Evolutionary conservation across 2,329 filamentous ascomycete genomes (phyloP).

Genomic region (Fusarium decemcellulare): DNA sequence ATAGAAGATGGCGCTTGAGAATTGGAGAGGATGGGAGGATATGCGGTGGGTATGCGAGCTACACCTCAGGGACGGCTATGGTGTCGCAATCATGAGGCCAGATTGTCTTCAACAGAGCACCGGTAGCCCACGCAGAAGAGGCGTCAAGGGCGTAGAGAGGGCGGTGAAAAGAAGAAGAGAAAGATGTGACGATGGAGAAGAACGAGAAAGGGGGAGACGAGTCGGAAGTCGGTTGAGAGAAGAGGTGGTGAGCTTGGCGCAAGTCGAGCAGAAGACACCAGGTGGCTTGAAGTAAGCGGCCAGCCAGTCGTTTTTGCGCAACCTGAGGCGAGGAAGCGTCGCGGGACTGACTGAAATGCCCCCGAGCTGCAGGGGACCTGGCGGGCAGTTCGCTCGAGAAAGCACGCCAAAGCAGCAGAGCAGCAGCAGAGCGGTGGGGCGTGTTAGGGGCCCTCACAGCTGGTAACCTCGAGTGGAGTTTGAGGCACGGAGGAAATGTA

Average conservation of each 20-base stretch:
- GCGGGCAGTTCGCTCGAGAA: constrained; percentile 39
- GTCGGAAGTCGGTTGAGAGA: constrained; percentile 32
- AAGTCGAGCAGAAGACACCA: constrained; percentile 50
- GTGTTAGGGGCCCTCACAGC: constrained; percentile 20
- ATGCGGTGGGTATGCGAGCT: constrained; percentile 26
- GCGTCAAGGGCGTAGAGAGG: constrained; percentile 18
- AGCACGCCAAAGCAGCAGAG: constrained; percentile 32
- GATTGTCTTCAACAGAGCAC: constrained; percentile 48
- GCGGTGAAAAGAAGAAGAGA: constrained; percentile 5
- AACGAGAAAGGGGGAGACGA: constrained; percentile 35
- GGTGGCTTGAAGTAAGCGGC: constrained; percentile 49
- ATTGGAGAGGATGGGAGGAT: constrained; percentile 10
- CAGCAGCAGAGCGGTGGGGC: constrained; percentile 31
- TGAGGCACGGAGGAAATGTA: constrained; percentile 25
- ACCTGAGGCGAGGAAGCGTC: constrained; percentile 47
- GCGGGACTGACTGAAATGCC: constrained; percentile 41
- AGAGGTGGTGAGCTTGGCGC: constrained; percentile 43
- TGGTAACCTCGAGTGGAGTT: constrained; percentile 21
- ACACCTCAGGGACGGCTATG: constrained; percentile 30
- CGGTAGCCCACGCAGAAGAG: constrained; percentile 35
- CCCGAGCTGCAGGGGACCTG: constrained; percentile 47
- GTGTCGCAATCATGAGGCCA: constrained; percentile 51
- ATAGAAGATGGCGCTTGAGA: constrained; percentile 22
- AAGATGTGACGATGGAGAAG: constrained; percentile 28
- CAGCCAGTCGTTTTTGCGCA: constrained; percentile 47